These are phyloP conservation scores for Aurifilum marmelostoma DNA, from an alignment of 2,329 filamentous ascomycete species.

Conservation along the genomic window DNA sequence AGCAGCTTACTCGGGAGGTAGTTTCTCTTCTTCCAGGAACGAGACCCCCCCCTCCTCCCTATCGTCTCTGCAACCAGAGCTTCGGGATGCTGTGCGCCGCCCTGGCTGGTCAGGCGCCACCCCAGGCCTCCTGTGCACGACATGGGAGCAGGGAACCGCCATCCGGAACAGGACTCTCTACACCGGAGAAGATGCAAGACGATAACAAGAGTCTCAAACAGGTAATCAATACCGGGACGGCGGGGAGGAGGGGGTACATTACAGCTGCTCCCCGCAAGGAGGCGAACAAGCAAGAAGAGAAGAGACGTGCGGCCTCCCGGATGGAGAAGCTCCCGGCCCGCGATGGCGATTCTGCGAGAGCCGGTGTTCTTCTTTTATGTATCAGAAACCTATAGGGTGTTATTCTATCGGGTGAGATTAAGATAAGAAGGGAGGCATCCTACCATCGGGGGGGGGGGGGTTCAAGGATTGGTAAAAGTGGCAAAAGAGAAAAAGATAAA, in stretches of 20 bases:
- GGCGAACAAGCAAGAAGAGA: not conserved
- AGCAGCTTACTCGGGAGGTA: not conserved
- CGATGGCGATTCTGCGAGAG: not conserved
- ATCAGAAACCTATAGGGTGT: not conserved
- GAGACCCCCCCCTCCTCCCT: not conserved
- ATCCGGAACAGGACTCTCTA: not conserved
- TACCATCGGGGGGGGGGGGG: too few species aligned
- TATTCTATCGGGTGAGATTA: too few species aligned
- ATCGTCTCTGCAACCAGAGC: not conserved
- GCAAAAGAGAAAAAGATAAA: not conserved
- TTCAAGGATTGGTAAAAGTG: not conserved
- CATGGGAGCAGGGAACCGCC: not conserved
- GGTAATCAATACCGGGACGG: not conserved
- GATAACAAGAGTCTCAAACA: not conserved
- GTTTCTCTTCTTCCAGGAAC: not conserved
- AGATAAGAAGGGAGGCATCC: not conserved
- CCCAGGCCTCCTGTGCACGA: conserved; percentile 2
- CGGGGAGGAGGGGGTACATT: not conserved
- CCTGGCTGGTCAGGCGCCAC: not conserved
- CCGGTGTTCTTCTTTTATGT: not conserved
- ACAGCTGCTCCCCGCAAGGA: not conserved
- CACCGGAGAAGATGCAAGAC: not conserved
- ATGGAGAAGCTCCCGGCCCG: not conserved
- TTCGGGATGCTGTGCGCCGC: not conserved
- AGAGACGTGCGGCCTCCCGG: not conserved